Evolutionary conservation across 2,329 filamentous ascomycete species (phyloP).

Genomic region (Exophiala calicioides): DNA sequence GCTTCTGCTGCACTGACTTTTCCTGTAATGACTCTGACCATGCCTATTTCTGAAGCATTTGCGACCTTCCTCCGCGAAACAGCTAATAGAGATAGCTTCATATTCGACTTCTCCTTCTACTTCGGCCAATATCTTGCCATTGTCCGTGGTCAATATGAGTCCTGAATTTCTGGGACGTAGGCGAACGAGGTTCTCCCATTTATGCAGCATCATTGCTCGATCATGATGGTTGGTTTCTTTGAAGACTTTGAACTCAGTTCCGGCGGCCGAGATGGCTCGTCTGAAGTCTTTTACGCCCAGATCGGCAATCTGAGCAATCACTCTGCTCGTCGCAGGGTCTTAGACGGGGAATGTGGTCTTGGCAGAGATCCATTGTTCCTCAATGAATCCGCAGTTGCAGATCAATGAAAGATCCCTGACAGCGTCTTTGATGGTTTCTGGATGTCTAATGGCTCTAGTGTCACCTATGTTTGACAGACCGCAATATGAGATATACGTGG

Average conservation of each 20-base stretch:
- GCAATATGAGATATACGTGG: no score
- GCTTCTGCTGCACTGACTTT: constrained; percentile 54
- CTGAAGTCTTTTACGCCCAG: constrained; percentile 26
- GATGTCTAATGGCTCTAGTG: not conserved
- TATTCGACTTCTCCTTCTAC: constrained; percentile 51
- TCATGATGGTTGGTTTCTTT: constrained; percentile 31
- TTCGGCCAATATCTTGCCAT: constrained; percentile 52
- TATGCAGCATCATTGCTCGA: constrained; percentile 52
- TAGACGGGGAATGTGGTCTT: constrained; percentile 6
- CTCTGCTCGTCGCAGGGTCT: constrained; percentile 29
- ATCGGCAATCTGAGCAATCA: constrained; percentile 26
- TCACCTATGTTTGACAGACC: not conserved
- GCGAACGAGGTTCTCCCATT: constrained; percentile 59
- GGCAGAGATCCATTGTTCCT: constrained; percentile 4
- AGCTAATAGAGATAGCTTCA: constrained; percentile 49
- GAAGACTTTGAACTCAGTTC: constrained; percentile 40
- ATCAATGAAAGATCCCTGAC: constrained; percentile 3
- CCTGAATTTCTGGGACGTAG: constrained; percentile 53
- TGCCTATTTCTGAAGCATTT: constrained; percentile 75
- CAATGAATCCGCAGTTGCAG: constrained; percentile 10
- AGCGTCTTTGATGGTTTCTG: constrained; percentile 6
- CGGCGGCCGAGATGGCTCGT: constrained; percentile 26
- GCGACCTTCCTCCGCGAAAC: constrained; percentile 56
- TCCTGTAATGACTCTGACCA: constrained; percentile 69
- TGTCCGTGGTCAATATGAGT: constrained; percentile 20